Evolutionary conservation across 805 yeast genomes (phyloP), one percentile per base, ranked within the genome.

Genomic region (Starmerella sirachaensis): DNA sequence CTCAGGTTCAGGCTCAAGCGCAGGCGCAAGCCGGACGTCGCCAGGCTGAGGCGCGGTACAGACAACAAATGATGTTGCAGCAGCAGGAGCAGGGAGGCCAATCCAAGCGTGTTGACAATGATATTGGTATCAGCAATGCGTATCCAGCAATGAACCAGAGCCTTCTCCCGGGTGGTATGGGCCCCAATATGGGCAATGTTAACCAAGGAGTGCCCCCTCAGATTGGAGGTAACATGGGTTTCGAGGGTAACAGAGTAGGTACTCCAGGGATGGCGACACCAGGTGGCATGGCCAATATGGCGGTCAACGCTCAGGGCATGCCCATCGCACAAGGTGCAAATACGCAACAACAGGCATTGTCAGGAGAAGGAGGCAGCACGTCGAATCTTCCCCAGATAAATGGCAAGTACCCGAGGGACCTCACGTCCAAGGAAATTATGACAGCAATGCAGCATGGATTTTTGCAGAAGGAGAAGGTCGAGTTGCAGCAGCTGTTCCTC

Each of bases 401-500:
- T 13, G 46, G 46, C 26, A 32, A 34, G 18, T 33, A 6, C 7
- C 39, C 35, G 13, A 38, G 43, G 6, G 42, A 47, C 17, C 40
- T 43, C 46, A 32, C 43, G 13, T 18, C 37, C 2, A 24, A 25
- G 23, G 49, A 48, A 35, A 31, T 47, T 13, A 33, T 40, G 24
- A 27, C 31, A 4, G 40, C 42, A 4, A 31, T 60, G 42, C 51
- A 45, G 25, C 55, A 74, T 54, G 62, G 59, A 78, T 16, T 80
- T 70, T 28, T 83, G 72, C 45, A 81, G 71, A 64, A 73, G 72
- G 64, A 59, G 65, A 44, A 70, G 65, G 41, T 44, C 34, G 55
- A 49, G 35, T 66, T 84, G 44, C 69, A 75, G 42, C 68, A 68
- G 40, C 68, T 85, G 29, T 67, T 76, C 40, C 78, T 73, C 23